phyloP scores from a whole-genome alignment of 75 land plant species.

The Pinus albicaulis region DNA sequence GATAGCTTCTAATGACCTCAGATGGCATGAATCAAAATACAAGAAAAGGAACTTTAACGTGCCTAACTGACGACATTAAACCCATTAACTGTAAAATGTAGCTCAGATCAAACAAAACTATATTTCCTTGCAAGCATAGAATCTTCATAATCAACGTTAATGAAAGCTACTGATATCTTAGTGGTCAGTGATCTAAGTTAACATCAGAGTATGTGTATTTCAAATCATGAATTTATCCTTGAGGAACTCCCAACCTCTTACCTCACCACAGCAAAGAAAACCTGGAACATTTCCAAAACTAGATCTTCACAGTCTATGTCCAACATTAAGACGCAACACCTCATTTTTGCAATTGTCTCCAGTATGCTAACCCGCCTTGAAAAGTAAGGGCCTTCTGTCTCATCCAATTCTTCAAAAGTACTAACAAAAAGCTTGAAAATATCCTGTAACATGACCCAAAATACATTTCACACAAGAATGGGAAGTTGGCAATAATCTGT shows the following conservation, averaged over 20 bases:
- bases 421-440: slow-evolving; percentile 72
- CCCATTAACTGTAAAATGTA: not conserved
- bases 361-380: slow-evolving; percentile 71
- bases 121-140: not conserved
- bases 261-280: slow-evolving; percentile 80
- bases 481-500: too few relatives aligned
- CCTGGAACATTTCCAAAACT: slow-evolving; percentile 76
- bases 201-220: too few relatives aligned
- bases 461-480: not conserved
- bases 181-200: too few relatives aligned
- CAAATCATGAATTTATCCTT: too few relatives aligned
- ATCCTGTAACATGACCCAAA: slow-evolving; percentile 49
- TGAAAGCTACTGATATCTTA: not conserved
- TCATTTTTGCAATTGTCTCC: slow-evolving; percentile 72
- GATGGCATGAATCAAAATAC: too few relatives aligned
- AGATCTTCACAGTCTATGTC: slow-evolving; percentile 84
- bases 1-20: too few relatives aligned
- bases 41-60: too few relatives aligned
- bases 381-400: slow-evolving; percentile 64
- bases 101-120: not conserved
- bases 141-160: not conserved
- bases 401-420: slow-evolving; percentile 64
- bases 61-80: not conserved
- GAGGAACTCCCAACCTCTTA: slow-evolving; percentile 10
- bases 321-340: slow-evolving; percentile 77